These are phyloP conservation scores for Cinnamomum micranthum DNA, from an alignment of 164 flowering plant genomes.

Conservation along the genomic window DNA sequence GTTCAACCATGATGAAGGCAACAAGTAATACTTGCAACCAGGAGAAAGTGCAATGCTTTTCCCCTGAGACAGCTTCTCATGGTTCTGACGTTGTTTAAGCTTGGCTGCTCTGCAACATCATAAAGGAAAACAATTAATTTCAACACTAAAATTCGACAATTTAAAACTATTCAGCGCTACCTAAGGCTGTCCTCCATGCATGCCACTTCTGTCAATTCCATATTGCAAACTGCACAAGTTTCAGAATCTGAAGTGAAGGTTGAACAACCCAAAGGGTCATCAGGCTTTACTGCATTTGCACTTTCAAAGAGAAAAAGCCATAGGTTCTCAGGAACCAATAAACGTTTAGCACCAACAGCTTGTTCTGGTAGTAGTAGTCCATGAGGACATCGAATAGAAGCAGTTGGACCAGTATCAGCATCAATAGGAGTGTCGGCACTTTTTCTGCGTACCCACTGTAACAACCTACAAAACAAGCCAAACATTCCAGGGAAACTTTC, in stretches of 20 bases:
- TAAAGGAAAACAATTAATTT: constrained; percentile 19
- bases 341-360: constrained; percentile 81
- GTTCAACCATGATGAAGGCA: constrained; percentile 84
- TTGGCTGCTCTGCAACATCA: constrained; percentile 61
- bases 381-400: constrained; percentile 77
- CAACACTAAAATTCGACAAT: constrained; percentile 4
- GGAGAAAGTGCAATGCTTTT: constrained; percentile 56
- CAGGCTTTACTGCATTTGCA: constrained; percentile 61
- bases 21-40: constrained; percentile 59
- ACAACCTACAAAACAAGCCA: constrained; percentile 50
- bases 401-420: constrained; percentile 89
- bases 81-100: constrained; percentile 77
- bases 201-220: constrained; percentile 69
- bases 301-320: constrained; percentile 76
- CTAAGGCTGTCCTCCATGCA: constrained; percentile 64
- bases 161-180: constrained; percentile 28
- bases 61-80: constrained; percentile 73
- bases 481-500: neutral
- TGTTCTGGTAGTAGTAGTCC: constrained; percentile 79
- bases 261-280: constrained; percentile 54
- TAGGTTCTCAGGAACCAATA: constrained; percentile 75
- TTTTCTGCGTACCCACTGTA: constrained; percentile 86
- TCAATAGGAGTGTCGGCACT: constrained; percentile 74
- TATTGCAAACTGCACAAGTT: constrained; percentile 59
- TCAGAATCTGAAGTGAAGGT: constrained; percentile 56